Conservation (phyloP, 2,329 filamentous ascomycete species). For the Gnomoniopsis smithogilvyi region DNA sequence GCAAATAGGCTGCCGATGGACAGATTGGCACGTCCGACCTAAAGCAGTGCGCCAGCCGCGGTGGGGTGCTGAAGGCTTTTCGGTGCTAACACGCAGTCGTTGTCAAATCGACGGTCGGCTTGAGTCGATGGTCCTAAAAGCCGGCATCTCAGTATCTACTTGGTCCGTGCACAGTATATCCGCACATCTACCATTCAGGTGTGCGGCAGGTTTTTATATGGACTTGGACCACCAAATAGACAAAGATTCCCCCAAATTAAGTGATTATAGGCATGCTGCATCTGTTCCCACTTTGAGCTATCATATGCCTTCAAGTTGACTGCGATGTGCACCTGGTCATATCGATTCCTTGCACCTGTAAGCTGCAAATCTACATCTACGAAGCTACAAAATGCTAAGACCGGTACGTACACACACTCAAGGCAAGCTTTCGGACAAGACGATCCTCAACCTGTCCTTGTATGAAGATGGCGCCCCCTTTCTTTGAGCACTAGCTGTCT, state of each 20-base stretch:
- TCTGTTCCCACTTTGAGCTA: not conserved
- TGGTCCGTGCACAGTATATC: not conserved
- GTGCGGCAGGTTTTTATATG: not conserved
- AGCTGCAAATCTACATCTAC: too few relatives aligned
- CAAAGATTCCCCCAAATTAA: constrained; percentile 17
- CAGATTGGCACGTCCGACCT: not conserved
- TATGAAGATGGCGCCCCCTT: too few relatives aligned
- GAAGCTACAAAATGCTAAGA: too few relatives aligned
- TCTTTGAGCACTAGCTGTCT: too few relatives aligned
- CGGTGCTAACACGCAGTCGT: not conserved
- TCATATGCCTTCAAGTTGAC: not conserved
- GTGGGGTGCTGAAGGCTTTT: not conserved
- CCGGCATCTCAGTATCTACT: not conserved
- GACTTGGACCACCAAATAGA: constrained; percentile 4
- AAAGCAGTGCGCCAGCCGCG: not conserved
- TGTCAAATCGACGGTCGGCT: too few relatives aligned
- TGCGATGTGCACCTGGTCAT: too few relatives aligned
- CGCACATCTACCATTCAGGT: not conserved
- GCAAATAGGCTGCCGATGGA: not conserved
- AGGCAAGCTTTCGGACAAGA: too few relatives aligned
- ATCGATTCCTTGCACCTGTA: too few relatives aligned
- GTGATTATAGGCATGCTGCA: not conserved
- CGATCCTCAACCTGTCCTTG: too few relatives aligned
- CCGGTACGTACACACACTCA: too few relatives aligned
- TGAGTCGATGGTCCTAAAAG: not conserved